Percentiles rank a stretch among this genome's conserved stretches.
phyloP scores from a whole-genome alignment of 345 rosid genomes.

The Sisymbrium irio region DNA sequence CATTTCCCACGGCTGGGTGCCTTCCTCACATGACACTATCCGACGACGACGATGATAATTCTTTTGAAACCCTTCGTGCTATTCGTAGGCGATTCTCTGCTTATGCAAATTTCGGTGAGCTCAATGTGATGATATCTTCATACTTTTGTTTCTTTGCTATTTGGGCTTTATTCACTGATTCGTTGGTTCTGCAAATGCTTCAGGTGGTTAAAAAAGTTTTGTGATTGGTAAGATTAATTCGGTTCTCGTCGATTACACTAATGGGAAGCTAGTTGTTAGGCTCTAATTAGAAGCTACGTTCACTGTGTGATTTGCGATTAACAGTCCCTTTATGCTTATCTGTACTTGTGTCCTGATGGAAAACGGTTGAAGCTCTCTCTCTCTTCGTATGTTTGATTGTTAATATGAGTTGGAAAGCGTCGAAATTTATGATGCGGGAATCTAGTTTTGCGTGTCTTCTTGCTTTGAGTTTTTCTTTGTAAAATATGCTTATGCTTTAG shows the following conservation, averaged over 20 bases:
- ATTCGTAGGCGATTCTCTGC: slow-evolving; percentile 70
- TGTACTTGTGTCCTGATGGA: not conserved
- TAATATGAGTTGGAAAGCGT: not conserved
- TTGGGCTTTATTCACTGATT: not conserved
- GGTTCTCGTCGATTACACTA: not conserved
- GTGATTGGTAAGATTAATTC: not conserved
- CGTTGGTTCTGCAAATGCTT: not conserved
- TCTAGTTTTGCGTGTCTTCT: slow-evolving; percentile 4
- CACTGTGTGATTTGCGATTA: not conserved
- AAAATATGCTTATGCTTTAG: not conserved
- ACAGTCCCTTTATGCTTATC: not conserved
- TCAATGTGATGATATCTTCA: not conserved
- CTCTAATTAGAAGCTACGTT: not conserved
- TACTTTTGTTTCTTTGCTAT: not conserved
- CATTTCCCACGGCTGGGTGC: slow-evolving; percentile 33
- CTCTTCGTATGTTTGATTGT: slow-evolving; percentile 11
- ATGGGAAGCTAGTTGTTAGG: not conserved
- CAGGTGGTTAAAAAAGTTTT: slow-evolving; percentile 5
- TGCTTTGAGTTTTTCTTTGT: too few species aligned
- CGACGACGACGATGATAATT: slow-evolving; percentile 57
- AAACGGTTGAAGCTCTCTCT: slow-evolving; percentile 8
- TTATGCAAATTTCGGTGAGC: slow-evolving; percentile 48
- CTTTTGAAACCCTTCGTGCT: slow-evolving; percentile 66
- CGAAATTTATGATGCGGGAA: not conserved
- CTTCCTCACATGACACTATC: slow-evolving; percentile 39